Conservation (phyloP, 1,284 basidiomycete genomes). For the Boletus semigastroideus region DNA sequence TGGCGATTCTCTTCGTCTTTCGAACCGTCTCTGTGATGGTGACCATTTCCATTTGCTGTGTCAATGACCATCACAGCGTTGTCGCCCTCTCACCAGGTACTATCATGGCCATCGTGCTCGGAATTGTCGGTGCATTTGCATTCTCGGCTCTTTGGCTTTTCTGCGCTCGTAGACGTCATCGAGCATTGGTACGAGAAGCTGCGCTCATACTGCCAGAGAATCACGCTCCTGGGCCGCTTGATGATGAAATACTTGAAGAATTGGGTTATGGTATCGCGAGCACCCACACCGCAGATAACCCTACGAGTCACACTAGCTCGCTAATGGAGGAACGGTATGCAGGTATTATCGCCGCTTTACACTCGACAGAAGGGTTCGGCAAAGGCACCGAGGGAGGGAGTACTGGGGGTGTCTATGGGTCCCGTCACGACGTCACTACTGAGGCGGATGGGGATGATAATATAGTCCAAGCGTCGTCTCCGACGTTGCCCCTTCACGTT, state of each 20-base stretch:
- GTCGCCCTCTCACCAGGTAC: constrained; percentile 24
- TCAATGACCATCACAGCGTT: constrained; percentile 10
- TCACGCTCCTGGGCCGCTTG: constrained; percentile 18
- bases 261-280: constrained; percentile 3
- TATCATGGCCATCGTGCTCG: constrained; percentile 26
- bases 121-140: constrained; percentile 25
- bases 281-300: background rate
- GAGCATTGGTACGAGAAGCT: constrained; percentile 20
- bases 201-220: constrained; percentile 7
- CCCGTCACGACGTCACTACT: constrained; percentile 13
- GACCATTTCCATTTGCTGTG: constrained; percentile 6
- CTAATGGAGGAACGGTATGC: constrained; percentile 30
- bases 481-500: constrained; percentile 23
- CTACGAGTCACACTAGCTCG: background rate
- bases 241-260: constrained; percentile 24
- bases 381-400: constrained; percentile 22
- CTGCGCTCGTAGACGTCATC: constrained; percentile 33
- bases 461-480: constrained; percentile 22
- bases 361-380: constrained; percentile 14
- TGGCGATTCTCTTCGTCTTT: constrained; percentile 6
- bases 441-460: constrained; percentile 10
- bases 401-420: constrained; percentile 32
- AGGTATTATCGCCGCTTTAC: constrained; percentile 27
- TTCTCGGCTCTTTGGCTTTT: constrained; percentile 33
- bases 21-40: constrained; percentile 4